Conservation (phyloP, 2,329 filamentous ascomycete species). For the Pyrenophora teres region DNA sequence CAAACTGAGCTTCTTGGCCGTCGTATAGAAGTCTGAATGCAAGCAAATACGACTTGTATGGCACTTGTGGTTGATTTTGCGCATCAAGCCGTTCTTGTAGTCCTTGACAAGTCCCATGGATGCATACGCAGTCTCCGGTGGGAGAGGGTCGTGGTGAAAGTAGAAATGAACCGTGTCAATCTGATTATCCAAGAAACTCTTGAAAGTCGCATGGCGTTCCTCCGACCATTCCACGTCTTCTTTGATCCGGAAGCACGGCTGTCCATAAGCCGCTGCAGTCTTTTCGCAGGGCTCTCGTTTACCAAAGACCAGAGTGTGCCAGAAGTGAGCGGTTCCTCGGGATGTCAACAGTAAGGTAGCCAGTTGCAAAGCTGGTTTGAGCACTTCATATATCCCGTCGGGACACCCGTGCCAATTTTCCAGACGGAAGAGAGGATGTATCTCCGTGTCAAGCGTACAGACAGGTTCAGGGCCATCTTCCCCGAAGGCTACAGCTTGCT, state of each 20-base stretch:
- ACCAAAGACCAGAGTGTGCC: constrained; percentile 47
- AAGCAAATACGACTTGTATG: constrained; percentile 47
- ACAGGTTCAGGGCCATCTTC: constrained; percentile 20
- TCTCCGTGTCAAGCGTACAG: constrained; percentile 43
- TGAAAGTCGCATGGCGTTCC: constrained; percentile 38
- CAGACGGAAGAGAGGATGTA: constrained; percentile 45
- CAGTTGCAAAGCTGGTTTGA: constrained; percentile 47
- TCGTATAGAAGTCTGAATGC: constrained; percentile 49
- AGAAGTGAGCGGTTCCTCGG: constrained; percentile 45
- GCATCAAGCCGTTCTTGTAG: constrained; percentile 45
- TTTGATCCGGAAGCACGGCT: constrained; percentile 42
- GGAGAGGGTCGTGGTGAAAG: constrained; percentile 45
- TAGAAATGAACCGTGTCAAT: constrained; percentile 47
- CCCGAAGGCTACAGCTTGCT: constrained; percentile 45
- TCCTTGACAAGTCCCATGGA: constrained; percentile 47
- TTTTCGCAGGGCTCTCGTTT: constrained; percentile 37
- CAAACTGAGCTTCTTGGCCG: constrained; percentile 46
- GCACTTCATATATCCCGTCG: constrained; percentile 44
- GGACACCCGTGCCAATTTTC: constrained; percentile 49
- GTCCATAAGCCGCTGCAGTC: constrained; percentile 40
- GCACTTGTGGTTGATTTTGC: constrained; percentile 43
- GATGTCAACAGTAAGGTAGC: constrained; percentile 42
- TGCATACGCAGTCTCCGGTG: constrained; percentile 44
- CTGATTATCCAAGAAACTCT: constrained; percentile 38
- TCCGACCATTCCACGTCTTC: constrained; percentile 43